Base-by-base conservation (phyloP, 176 grass and related monocot species). In the Ensete ventricosum region DNA sequence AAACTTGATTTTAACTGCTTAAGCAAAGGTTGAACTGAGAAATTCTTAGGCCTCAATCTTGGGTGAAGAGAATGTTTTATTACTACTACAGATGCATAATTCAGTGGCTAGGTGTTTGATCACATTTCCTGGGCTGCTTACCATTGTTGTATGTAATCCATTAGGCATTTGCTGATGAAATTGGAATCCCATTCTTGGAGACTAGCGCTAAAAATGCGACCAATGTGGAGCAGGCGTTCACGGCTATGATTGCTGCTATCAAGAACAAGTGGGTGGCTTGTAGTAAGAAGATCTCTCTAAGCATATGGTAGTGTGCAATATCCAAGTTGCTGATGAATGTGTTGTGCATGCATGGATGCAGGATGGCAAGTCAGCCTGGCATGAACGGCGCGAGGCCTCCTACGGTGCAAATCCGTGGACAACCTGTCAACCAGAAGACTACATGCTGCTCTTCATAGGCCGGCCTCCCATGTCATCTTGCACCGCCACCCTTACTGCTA, bases 371-470 rank as follows among this genome's bases (percentile, higher is more conserved):
- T 54, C 72, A 58, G 16, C 72, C 72, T 0, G 11, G 53, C 10
- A 19, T 34, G 54, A 74, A 74, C 25, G 24, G 12, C 54, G 72
- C 53, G 2, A 74, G 22, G 25, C 72, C 72, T 43, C 72, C 72
- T 3, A 59, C 72, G 0, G 72, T 74, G 9, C 72, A 74, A 58
- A 29, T 74, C 25, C 72, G 72, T 59, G 72, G 72, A 58, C 53
- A 74, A 25, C 72, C 72, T 74, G 25, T 74, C 14, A 58, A 74
- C 72, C 72, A 74, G 54, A 74, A 59, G 72, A 59, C 50, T 14
- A 17, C 53, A 17, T 74, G 72, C 54, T 74, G 72, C 72, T 74
- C 72, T 29, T 74, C 72, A 0, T 74, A 54, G 34, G 34, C 34
- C 5, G 4, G 34, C 34, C 34, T 43, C 34, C 34, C 5, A 43